Evolutionary conservation across 768 basidiomycete species (phyloP).

Genomic region (Tricholoma saponaceum): DNA sequence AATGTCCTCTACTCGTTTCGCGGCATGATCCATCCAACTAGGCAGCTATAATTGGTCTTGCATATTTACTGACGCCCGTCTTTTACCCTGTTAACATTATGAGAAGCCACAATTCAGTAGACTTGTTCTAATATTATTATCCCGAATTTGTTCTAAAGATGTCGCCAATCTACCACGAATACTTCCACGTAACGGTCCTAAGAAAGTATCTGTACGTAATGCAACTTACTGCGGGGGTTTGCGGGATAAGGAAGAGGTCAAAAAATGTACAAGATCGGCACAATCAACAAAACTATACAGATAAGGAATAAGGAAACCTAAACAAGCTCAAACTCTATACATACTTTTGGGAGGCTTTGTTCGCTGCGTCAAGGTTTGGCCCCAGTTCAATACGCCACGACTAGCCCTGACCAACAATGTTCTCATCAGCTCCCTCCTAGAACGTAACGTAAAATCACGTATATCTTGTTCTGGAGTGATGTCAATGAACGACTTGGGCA

Average conservation of each 20-base stretch:
- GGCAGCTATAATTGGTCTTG: neutral
- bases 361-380: slow-evolving; percentile 8
- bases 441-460: neutral
- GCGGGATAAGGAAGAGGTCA: neutral
- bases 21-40: slow-evolving; percentile 19
- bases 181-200: too few species aligned
- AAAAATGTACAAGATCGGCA: neutral
- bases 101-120: neutral
- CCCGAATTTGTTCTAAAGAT: neutral
- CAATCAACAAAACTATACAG: neutral
- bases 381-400: slow-evolving; percentile 13
- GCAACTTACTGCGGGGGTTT: neutral
- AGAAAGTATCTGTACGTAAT: too few species aligned
- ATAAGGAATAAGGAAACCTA: neutral
- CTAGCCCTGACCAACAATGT: slow-evolving; percentile 17
- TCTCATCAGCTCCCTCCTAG: slow-evolving; percentile 7
- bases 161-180: too few species aligned
- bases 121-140: neutral
- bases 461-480: slow-evolving; percentile 27
- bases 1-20: slow-evolving; percentile 55
- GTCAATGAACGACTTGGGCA: slow-evolving; percentile 33
- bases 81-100: neutral
- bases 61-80: neutral
- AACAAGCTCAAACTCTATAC: neutral
- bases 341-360: neutral